Evolutionary conservation across 257 asterid species (phyloP).

Genomic region (Forsythia suspensa): DNA sequence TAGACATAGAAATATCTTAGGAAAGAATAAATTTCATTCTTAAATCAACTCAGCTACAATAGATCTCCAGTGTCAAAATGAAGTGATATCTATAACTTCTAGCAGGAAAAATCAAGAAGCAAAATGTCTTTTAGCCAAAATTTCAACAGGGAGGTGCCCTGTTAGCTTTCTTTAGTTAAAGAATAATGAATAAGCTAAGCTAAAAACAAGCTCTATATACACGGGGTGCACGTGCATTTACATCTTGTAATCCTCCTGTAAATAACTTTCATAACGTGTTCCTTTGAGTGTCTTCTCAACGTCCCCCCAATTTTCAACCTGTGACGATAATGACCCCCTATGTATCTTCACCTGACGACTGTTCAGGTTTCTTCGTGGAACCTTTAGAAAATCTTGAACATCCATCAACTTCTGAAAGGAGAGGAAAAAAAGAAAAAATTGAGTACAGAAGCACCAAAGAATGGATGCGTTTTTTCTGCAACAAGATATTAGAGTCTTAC

Average conservation of each 20-base stretch:
- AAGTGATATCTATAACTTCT: background rate
- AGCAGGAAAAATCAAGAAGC: background rate
- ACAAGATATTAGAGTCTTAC: conserved; percentile 40
- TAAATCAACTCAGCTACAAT: background rate
- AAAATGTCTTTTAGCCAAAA: conserved; percentile 36
- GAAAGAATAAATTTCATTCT: background rate
- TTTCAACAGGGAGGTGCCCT: conserved; percentile 41
- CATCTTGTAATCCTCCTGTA: conserved; percentile 62
- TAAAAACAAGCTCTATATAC: conserved; percentile 28
- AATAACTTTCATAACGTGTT: conserved; percentile 63
- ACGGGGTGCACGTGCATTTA: conserved; percentile 36
- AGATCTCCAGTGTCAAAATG: background rate
- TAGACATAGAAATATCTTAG: background rate
- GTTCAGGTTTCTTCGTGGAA: conserved; percentile 55
- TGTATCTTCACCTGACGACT: conserved; percentile 97
- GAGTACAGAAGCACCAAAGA: background rate
- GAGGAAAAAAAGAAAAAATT: background rate
- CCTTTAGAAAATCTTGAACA: conserved; percentile 77
- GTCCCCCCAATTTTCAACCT: conserved; percentile 85
- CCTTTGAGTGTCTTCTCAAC: conserved; percentile 67
- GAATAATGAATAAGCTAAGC: conserved; percentile 54
- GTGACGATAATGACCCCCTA: conserved; percentile 67
- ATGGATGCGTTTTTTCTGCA: background rate
- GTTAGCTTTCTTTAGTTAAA: conserved; percentile 41
- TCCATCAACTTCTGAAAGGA: conserved; percentile 64